Evolutionary conservation across 371 early-diverging fungal genomes (phyloP), one percentile per base, ranked within the genome.

Genomic region (Actinomortierella wolfii): DNA sequence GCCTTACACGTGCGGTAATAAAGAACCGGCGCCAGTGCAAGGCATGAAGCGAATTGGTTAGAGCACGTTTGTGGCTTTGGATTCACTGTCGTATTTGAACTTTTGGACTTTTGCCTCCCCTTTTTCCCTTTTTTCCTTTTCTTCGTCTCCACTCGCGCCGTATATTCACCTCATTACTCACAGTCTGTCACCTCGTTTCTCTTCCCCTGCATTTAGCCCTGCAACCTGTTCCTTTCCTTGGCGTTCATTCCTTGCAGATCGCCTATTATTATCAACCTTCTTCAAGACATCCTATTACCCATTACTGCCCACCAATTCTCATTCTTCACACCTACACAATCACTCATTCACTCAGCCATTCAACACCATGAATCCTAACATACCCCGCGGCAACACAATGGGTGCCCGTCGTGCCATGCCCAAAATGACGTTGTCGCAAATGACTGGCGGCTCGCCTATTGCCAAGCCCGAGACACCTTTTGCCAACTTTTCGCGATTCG

Each of bases 401-500:
- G 57, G 57, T 28, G 50, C 49, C 51, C 67, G 64, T 48, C 70
- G 71, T 28, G 64, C 70, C 41, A 29, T 23, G 15, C 62, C 68
- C 18, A 64, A 64, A 53, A 60, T 68, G 60, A 64, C 51, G 14
- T 53, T 67, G 28, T 67, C 67, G 23, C 61, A 67, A 50, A 59
- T 61, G 74, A 52, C 52, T 21, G 68, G 67, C 25, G 64, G 61
- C 15, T 54, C 60, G 14, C 60, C 59, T 9, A 43, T 18, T 17
- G 57, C 57, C 17, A 59, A 61, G 67, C 60, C 56, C 43, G 80
- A 82, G 29, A 83, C 87, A 2, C 88, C 87, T 8, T 89, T 89
- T 70, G 74, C 86, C 24, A 87, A 85, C 58, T 89, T 89, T 62
- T 84, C 88, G n/a, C 83, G 81, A 79, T 87, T 85, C 64, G 88